phyloP scores from a whole-genome alignment of 2,329 filamentous ascomycete genomes.

The Xylaria polymorpha region DNA sequence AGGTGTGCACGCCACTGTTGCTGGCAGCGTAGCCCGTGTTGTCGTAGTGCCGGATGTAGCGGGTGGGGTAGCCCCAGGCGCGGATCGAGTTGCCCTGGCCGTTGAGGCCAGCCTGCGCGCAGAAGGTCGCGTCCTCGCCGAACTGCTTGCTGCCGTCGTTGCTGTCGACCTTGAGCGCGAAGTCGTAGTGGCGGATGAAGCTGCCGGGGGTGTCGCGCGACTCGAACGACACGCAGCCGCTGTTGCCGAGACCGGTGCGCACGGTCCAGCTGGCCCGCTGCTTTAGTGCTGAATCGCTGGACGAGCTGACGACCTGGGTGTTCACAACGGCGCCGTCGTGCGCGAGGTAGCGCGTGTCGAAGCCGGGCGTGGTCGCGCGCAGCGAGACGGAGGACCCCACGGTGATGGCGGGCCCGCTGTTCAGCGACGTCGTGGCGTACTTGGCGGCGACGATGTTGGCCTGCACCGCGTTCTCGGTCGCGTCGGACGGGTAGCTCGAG shows the following conservation, averaged over 20 bases:
- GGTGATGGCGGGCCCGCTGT: slow-evolving; percentile 59
- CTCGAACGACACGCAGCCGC: slow-evolving; percentile 70
- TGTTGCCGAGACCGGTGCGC: slow-evolving; percentile 65
- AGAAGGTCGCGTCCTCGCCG: slow-evolving; percentile 72
- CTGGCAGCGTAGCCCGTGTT: slow-evolving; percentile 52
- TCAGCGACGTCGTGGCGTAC: slow-evolving; percentile 62
- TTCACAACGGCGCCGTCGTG: slow-evolving; percentile 63
- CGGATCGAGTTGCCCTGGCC: slow-evolving; percentile 63
- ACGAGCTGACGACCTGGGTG: slow-evolving; percentile 65
- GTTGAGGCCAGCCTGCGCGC: slow-evolving; percentile 63
- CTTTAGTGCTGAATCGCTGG: slow-evolving; percentile 62
- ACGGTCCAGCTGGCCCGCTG: slow-evolving; percentile 65
- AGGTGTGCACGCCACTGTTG: slow-evolving; percentile 54
- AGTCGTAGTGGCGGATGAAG: slow-evolving; percentile 68
- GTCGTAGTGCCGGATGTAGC: slow-evolving; percentile 66
- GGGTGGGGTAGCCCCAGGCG: slow-evolving; percentile 70
- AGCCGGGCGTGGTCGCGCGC: slow-evolving; percentile 66
- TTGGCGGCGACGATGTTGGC: slow-evolving; percentile 69
- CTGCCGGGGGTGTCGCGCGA: slow-evolving; percentile 67
- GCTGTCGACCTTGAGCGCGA: slow-evolving; percentile 60
- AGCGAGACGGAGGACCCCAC: slow-evolving; percentile 65
- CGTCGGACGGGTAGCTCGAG: slow-evolving; percentile 68
- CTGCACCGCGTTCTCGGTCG: slow-evolving; percentile 68
- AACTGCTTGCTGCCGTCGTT: slow-evolving; percentile 68
- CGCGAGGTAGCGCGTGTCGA: slow-evolving; percentile 64